Evolutionary conservation across 2,329 filamentous ascomycete genomes (phyloP).

Genomic region (Exophiala calicioides): DNA sequence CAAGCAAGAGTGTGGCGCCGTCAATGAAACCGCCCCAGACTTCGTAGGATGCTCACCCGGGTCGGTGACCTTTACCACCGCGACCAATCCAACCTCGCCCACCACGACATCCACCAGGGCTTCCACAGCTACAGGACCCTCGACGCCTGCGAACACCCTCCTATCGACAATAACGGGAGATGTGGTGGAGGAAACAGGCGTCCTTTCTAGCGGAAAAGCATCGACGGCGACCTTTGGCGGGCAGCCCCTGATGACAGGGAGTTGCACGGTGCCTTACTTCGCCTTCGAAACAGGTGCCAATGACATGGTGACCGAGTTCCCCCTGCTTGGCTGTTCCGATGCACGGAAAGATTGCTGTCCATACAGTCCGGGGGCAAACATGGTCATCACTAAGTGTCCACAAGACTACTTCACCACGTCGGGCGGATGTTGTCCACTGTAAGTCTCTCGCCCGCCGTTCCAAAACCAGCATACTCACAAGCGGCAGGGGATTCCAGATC

Average conservation of each 20-base stretch:
- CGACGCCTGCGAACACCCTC: slow-evolving; percentile 14
- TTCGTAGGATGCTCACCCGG: slow-evolving; percentile 34
- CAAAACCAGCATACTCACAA: slow-evolving; percentile 13
- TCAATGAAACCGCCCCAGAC: slow-evolving; percentile 32
- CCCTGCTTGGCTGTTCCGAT: slow-evolving; percentile 30
- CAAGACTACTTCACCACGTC: slow-evolving; percentile 32
- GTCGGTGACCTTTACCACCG: background rate
- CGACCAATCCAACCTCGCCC: slow-evolving; percentile 5
- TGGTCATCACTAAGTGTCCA: slow-evolving; percentile 29
- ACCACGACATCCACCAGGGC: slow-evolving; percentile 11
- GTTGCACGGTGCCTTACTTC: slow-evolving; percentile 31
- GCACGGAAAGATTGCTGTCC: slow-evolving; percentile 29
- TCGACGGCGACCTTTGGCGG: slow-evolving; percentile 26
- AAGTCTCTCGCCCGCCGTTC: slow-evolving; percentile 3
- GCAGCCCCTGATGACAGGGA: slow-evolving; percentile 30
- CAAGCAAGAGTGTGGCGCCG: slow-evolving; percentile 29
- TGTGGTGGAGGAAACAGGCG: slow-evolving; percentile 15
- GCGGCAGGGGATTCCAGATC: slow-evolving; percentile 30
- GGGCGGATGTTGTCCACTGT: slow-evolving; percentile 32
- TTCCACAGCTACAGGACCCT: slow-evolving; percentile 7
- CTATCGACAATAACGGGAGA: slow-evolving; percentile 25
- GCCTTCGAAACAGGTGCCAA: slow-evolving; percentile 22
- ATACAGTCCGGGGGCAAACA: slow-evolving; percentile 22
- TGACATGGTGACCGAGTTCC: slow-evolving; percentile 25
- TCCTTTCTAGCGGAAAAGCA: slow-evolving; percentile 13